A percentile compares a stretch with the other conserved stretches of the same genome.
Evolutionary conservation across 164 flowering plant species (phyloP).

Genomic region (Aristolochia californica): DNA sequence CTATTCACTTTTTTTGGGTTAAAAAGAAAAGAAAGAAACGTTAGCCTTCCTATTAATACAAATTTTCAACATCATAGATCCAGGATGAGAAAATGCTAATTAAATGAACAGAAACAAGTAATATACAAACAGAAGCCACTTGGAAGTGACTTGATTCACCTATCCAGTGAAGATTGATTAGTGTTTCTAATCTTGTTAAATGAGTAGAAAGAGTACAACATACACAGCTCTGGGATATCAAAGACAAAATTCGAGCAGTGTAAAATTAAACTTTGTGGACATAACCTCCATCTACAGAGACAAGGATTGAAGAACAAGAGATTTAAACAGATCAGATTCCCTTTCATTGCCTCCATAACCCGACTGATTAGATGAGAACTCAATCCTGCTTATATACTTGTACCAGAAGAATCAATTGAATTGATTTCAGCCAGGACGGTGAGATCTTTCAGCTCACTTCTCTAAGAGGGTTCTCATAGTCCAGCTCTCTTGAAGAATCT

Average conservation of each 20-base stretch:
- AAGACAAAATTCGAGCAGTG: constrained; percentile 7
- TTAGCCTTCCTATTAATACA: neutral
- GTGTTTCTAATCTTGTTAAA: constrained; percentile 15
- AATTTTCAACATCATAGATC: constrained; percentile 1
- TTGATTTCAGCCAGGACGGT: constrained; percentile 1
- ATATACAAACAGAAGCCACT: constrained; percentile 1
- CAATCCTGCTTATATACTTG: neutral
- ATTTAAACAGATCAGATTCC: neutral
- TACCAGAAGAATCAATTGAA: neutral
- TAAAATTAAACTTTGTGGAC: neutral
- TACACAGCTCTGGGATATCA: constrained; percentile 9
- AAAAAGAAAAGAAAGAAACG: too few species aligned
- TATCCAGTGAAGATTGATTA: constrained; percentile 11
- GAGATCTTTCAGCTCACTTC: constrained; percentile 2
- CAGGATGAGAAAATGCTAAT: constrained; percentile 3
- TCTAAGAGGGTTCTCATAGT: constrained; percentile 10
- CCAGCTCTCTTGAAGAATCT: constrained; percentile 57
- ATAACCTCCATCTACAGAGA: neutral
- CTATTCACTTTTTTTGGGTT: too few species aligned
- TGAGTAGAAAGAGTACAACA: constrained; percentile 8
- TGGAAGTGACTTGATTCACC: constrained; percentile 8
- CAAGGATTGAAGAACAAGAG: neutral
- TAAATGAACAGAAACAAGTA: neutral
- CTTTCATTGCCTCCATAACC: constrained; percentile 6
- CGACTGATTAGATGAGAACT: constrained; percentile 1